Percentiles rank a stretch among this genome's conserved stretches.
These are phyloP conservation scores for Aaosphaeria pasadenensis DNA, from an alignment of 2,329 filamentous ascomycete genomes.

Conservation along the genomic window DNA sequence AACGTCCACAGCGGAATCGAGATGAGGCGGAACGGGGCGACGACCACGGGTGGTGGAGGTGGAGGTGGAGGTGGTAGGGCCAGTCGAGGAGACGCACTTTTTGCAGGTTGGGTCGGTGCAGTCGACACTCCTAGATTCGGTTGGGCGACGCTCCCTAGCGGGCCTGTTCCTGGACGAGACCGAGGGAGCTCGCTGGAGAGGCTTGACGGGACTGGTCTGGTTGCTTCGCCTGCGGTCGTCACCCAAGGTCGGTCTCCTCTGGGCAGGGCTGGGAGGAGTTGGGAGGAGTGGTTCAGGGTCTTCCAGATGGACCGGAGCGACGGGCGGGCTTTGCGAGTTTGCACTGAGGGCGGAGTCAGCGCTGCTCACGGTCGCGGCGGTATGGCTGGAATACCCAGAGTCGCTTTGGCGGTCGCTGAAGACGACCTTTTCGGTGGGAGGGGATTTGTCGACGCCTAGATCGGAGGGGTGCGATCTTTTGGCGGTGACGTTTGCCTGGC, in stretches of 20 bases:
- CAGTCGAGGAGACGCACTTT: conserved; percentile 17
- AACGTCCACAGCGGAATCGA: not conserved
- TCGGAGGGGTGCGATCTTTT: conserved; percentile 44
- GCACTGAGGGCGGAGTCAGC: conserved; percentile 50
- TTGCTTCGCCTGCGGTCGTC: conserved; percentile 2
- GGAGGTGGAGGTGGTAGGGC: not conserved
- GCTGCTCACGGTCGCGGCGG: conserved; percentile 51
- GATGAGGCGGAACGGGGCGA: conserved; percentile 17
- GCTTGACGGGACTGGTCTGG: not conserved
- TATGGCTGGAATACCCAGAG: conserved; percentile 61
- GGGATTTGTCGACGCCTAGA: conserved; percentile 30
- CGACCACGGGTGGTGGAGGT: conserved; percentile 8
- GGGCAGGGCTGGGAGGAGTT: conserved; percentile 8
- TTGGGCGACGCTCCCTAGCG: not conserved
- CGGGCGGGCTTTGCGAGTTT: conserved; percentile 26
- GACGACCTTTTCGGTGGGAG: conserved; percentile 18
- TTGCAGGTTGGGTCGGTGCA: conserved; percentile 36
- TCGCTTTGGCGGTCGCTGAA: conserved; percentile 54
- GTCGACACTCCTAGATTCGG: conserved; percentile 5
- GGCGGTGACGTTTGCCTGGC: conserved; percentile 50
- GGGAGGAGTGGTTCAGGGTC: conserved; percentile 16
- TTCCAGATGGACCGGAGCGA: conserved; percentile 7
- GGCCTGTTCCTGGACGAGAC: not conserved
- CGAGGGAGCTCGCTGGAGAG: not conserved
- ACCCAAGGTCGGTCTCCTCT: conserved; percentile 10